These are phyloP conservation scores for Chlorokybus atmophyticus DNA, from an alignment of 139 green algal genomes.

Conservation along the genomic window DNA sequence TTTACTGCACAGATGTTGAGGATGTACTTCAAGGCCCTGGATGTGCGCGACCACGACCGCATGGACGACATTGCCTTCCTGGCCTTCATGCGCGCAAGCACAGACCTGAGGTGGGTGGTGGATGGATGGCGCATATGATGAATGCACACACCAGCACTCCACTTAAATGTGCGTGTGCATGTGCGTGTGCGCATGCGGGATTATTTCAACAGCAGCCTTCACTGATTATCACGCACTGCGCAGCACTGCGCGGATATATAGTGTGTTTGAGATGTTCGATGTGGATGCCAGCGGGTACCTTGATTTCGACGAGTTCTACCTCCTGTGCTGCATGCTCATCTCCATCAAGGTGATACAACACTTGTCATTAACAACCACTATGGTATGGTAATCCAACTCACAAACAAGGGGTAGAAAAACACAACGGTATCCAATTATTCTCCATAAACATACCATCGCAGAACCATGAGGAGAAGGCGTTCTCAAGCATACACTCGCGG, in stretches of 20 bases:
- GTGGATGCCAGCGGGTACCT: not conserved
- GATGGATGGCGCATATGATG: no score
- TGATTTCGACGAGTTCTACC: not conserved
- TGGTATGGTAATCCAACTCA: no score
- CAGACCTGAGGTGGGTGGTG: no score
- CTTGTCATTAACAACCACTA: no score
- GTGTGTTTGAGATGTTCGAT: slow-evolving; percentile 2
- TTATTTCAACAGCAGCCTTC: not conserved
- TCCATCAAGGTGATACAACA: not conserved
- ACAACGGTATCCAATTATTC: no score
- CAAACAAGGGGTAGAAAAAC: no score
- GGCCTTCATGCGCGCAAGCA: not conserved
- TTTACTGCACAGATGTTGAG: not conserved
- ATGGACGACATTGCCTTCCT: not conserved
- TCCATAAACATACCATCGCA: no score
- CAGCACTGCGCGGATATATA: not conserved
- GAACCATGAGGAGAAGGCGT: not conserved
- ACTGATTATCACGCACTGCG: not conserved
- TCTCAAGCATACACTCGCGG: not conserved
- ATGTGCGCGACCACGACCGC: not conserved
- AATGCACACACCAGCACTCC: no score
- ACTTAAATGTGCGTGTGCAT: not conserved
- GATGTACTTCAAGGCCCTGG: not conserved
- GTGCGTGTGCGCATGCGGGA: not conserved
- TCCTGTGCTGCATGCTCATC: not conserved